Evolutionary conservation across 768 basidiomycete genomes (phyloP), one percentile per base, ranked within the genome.

Genomic region (Leccinum arenicola): DNA sequence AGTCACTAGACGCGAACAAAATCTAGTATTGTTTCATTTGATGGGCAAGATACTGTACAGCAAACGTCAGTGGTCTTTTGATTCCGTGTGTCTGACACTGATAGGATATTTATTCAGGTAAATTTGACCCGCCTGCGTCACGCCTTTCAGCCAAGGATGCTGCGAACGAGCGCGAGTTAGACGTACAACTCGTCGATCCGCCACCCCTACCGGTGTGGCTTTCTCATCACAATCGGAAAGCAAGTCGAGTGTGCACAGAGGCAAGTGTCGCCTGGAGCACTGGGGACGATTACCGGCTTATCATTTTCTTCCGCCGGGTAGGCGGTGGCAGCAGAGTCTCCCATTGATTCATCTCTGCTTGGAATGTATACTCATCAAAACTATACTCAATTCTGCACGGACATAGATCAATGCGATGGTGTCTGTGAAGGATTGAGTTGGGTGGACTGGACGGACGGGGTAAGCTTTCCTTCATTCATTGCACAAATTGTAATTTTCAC

Each of bases 21-120:
- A 86, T 59, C 76, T 99, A 15, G 85, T 84, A 10, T 75, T 99
- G 53, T 99, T 99, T 70, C 97, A 98, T 74, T 74, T 98, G 17
- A 77, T 99, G 52, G 97, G 97, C 15, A 96, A 92, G 75, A 83
- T 98, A 1, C 71, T 99, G 51, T 98, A 97, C 70, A 98, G 96
- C 72, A 99, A 98, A 74, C 85, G 97, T 97, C 17, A 17, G 56
- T 35, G 38, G 7, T 15, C 2, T 52, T 36, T 54, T 3, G 12
- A 31, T 31, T 4, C 19, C 1, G 5, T 25, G 14, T 11, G 3
- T 17, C 15, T 25, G 29, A 48, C 21, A n/a, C 45, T 65, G 31
- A 72, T 36, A 14, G 15, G 19, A 45, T n/a, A 6, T 31, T 40
- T 25, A 27, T 60, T 10, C 64, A 94, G 91, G 91, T 7, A 92